Evolutionary conservation across 345 rosid species (phyloP), one percentile per base, ranked within the genome.

Genomic region (Syzygium aromaticum): DNA sequence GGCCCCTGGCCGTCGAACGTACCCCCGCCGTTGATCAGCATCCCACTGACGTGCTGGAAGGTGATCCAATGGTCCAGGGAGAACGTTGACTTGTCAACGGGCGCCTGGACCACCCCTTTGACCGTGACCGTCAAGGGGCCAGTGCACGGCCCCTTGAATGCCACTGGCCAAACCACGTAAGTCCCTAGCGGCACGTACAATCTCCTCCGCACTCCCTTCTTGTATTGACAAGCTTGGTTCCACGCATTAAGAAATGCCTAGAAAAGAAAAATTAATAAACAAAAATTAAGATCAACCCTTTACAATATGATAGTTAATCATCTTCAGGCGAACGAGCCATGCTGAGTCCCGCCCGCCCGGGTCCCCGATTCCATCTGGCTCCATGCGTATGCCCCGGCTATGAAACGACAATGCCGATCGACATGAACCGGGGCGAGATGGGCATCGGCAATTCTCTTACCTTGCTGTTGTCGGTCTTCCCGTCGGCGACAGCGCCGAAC

Each of bases 1-100:
- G 46, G 38, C 8, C 94, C 94, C 87, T 88, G 91, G n/a, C 92
- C 93, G 38, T 91, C 91, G 11, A 91, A 53, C 23, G 86, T 84
- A 28, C 89, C 87, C n/a, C 88, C 87, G 6, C 94, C 93, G 2
- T 38, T 40, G n/a, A 92, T 85, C n/a, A 25, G 51, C 23, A 92
- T 40, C 28, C 56, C 51, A n/a, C 88, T 64, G 19, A 91, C 52
- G 54, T 90, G 51, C 49, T 73, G 54, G 54, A 91, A 92, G 8
- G 46, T 57, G 83, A 91, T 78, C 93, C 92, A 92, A 33, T 49
- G n/a, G 43, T 30, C 80, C 27, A 33, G 27, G 21, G 40, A 12
- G 63, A 86, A 84, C 7, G 38, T 46, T 1, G 25, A 15, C 8
- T 52, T 73, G 33, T 77, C 30, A n/a, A 10, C 27, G 1, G 90